phyloP scores from a whole-genome alignment of 139 green algal species.

The Coelastrella sp. region DNA sequence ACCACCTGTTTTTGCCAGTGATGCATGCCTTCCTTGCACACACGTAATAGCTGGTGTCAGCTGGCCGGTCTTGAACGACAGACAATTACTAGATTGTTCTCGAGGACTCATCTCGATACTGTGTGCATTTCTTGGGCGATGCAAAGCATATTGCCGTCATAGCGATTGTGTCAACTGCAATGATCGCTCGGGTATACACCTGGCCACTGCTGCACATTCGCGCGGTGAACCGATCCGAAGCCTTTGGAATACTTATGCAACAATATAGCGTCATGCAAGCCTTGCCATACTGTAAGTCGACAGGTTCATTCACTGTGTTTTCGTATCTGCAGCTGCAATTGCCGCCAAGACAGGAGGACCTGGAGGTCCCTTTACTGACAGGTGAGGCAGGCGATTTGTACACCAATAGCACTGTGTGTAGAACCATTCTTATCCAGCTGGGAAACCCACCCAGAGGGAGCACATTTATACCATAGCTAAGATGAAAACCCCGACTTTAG shows the following conservation, averaged over 20 bases:
- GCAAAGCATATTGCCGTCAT: no score
- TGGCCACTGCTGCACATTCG: neutral
- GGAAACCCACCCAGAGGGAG: no score
- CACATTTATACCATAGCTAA: no score
- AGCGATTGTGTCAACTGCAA: neutral
- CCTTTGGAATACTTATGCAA: no score
- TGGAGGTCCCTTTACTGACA: conserved; percentile 29
- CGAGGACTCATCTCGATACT: neutral
- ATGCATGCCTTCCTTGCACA: neutral
- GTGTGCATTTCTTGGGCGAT: neutral
- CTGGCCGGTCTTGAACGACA: neutral
- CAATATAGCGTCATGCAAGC: no score
- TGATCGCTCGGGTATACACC: neutral
- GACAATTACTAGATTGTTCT: no score
- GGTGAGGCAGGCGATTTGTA: neutral
- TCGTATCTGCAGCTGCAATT: conserved; percentile 12
- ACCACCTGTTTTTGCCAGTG: neutral
- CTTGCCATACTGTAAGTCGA: no score
- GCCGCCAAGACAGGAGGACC: conserved; percentile 43
- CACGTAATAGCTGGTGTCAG: neutral
- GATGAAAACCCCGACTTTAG: no score
- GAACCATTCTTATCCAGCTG: no score
- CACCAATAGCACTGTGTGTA: no score
- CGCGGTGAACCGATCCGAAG: neutral
- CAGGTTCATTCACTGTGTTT: no score